phyloP scores from a whole-genome alignment of 1,139 yeast genomes.

The Yamadazyma dendronema region DNA sequence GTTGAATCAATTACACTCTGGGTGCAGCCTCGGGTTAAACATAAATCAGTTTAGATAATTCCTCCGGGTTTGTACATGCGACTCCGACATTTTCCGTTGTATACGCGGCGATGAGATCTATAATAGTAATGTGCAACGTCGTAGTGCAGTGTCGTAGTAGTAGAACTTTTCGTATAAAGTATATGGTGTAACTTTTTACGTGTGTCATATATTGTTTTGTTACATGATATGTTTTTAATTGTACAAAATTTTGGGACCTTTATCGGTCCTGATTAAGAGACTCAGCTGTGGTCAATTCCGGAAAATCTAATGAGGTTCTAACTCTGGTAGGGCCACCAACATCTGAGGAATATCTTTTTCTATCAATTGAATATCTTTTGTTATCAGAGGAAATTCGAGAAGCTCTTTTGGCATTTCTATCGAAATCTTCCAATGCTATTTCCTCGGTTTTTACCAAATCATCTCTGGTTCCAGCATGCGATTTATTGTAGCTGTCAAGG shows the following conservation, averaged over 20 bases:
- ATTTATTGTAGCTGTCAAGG: conserved; percentile 27
- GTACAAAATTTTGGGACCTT: neutral
- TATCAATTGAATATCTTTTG: conserved; percentile 15
- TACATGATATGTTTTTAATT: no score
- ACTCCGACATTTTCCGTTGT: conserved; percentile 1
- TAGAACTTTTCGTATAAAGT: neutral
- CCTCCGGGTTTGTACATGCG: neutral
- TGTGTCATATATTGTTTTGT: no score
- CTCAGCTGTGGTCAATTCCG: conserved; percentile 14
- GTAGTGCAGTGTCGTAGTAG: no score
- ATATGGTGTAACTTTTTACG: no score
- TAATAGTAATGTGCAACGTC: neutral
- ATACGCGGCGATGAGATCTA: conserved; percentile 1
- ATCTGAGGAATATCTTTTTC: conserved; percentile 9
- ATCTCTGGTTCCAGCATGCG: conserved; percentile 16
- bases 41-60: neutral
- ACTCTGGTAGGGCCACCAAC: conserved; percentile 5
- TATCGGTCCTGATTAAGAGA: conserved; percentile 7
- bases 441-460: conserved; percentile 42
- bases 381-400: conserved; percentile 27
- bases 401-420: conserved; percentile 22
- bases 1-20: no score
- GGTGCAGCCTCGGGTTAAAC: neutral
- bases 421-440: conserved; percentile 49
- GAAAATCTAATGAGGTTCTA: conserved; percentile 17